phyloP scores from a whole-genome alignment of 2,329 filamentous ascomycete species.

The Pseudocercospora ulei region DNA sequence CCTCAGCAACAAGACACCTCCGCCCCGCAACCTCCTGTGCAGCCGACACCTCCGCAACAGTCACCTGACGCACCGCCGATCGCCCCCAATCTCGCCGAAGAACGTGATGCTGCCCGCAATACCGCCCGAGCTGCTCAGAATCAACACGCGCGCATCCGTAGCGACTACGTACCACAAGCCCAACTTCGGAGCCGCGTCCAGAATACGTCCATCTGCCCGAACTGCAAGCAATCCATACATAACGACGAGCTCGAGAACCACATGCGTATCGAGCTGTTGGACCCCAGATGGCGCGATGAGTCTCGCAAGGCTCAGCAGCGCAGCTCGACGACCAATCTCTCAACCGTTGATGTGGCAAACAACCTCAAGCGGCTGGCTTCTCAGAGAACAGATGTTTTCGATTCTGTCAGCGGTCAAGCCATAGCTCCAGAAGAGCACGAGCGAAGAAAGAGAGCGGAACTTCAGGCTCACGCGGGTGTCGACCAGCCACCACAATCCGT shows the following conservation, averaged over 20 bases:
- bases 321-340: conserved; percentile 74
- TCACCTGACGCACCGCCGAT: conserved; percentile 18
- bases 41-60: conserved; percentile 31
- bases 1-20: conserved; percentile 22
- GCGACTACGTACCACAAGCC: conserved; percentile 82
- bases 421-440: conserved; percentile 50
- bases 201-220: conserved; percentile 72
- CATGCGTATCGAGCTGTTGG: conserved; percentile 87
- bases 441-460: conserved; percentile 61
- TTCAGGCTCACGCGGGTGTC: conserved; percentile 53
- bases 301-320: conserved; percentile 79
- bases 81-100: conserved; percentile 31
- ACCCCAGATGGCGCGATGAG: conserved; percentile 93
- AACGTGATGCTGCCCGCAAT: conserved; percentile 57
- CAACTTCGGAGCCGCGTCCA: conserved; percentile 45
- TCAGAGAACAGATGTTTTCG: conserved; percentile 79
- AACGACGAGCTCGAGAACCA: conserved; percentile 81
- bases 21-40: conserved; percentile 24
- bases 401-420: conserved; percentile 57
- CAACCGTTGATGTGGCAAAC: conserved; percentile 76
- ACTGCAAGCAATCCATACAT: conserved; percentile 84
- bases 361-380: conserved; percentile 92
- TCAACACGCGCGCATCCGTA: conserved; percentile 63
- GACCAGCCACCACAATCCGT: conserved; percentile 29
- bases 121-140: conserved; percentile 53